Base-by-base conservation (phyloP, 805 yeast genomes). In the Ogataea corticis region DNA sequence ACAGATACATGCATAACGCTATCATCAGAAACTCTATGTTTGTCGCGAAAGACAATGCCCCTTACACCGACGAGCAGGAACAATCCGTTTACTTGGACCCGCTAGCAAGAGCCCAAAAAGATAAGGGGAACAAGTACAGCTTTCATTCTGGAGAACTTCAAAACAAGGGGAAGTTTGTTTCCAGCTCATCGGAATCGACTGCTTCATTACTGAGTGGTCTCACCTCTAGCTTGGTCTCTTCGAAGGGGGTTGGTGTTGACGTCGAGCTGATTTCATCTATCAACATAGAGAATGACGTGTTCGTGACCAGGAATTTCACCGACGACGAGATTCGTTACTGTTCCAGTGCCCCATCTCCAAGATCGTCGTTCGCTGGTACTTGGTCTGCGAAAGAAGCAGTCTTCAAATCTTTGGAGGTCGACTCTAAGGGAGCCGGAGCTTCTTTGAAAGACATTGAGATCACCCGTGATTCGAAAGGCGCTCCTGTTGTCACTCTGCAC, bases 381-480 rank as follows among this genome's bases (percentile, higher is more conserved):
- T 94, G 99, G 99, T 88, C 97, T 25, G 99, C 99, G 36, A 94
- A 94, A 72, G 99, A 94, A 73, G 99, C 99, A 34, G 97, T 91
- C 29, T 94, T 94, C 83, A 94, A 94, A 75, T 87, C 96, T 15
- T 75, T 94, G 62, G 91, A 94, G 50, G 96, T 88, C 51, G 78
- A 79, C 62, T 82, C 96, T 38, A 80, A 83, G 64, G 99, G 99
- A 49, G 97, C 92, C 13, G 99, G 98, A 50, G 98, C 99, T 31
- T 76, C 96, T 28, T 77, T 94, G 72, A 80, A 78, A 65, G 96
- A 89, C 49, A 95, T 94, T 69, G 98, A 92, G 72, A 87, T 94
- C 59, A 58, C 73, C 23, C 84, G 92, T 60, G 83, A 78, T 54
- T 55, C 70, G 40, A 82, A 81, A 45, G 91, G 91, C 44, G 96